Evolutionary conservation across 148 eudicot genomes (phyloP), one percentile per base, ranked within the genome.

Genomic region (Cornus suecica): DNA sequence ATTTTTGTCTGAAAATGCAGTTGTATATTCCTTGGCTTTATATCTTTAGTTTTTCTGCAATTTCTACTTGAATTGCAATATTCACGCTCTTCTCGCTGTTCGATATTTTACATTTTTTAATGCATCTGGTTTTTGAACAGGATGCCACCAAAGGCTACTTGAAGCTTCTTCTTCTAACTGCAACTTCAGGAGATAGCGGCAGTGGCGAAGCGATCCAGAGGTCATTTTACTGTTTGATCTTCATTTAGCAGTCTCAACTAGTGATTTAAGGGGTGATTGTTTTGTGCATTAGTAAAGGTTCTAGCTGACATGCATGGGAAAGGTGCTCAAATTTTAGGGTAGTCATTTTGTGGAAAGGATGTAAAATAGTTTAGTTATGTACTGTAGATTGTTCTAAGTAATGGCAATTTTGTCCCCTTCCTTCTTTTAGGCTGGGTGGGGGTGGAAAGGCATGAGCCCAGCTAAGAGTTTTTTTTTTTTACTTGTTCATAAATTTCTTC

Each of bases 101-200:
- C 64, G 5, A 42, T 74, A 11, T 65, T 29, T 25, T 61, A 26
- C n/a, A 22, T 69, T 5, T 28, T 54, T 32, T 71, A 29, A 71
- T 27, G 2, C 24, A 42, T 27, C 37, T 48, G 70, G 62, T 73
- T 78, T 56, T 86, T 25, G 62, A 66, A 63, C 86, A 95, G 99
- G 97, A 95, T 88, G 92, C 99, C 70, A 81, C 94, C 29, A 93
- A 84, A 84, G 96, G 99, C 67, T 95, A 95, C 87, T 79, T 92
- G 88, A 92, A 87, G 80, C 97, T 95, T 65, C 87, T 95, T 56
- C 87, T 90, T 77, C 87, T 88, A 54, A 95, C 99, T 76, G 97
- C 93, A 70, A 88, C 92, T 82, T 90, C 97, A 23, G 97, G 95
- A 76, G 92, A 88, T 80, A 86, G 85, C 84, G 86, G 90, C 77